phyloP scores from a whole-genome alignment of 148 eudicot genomes.

The Agrostemma githago region DNA sequence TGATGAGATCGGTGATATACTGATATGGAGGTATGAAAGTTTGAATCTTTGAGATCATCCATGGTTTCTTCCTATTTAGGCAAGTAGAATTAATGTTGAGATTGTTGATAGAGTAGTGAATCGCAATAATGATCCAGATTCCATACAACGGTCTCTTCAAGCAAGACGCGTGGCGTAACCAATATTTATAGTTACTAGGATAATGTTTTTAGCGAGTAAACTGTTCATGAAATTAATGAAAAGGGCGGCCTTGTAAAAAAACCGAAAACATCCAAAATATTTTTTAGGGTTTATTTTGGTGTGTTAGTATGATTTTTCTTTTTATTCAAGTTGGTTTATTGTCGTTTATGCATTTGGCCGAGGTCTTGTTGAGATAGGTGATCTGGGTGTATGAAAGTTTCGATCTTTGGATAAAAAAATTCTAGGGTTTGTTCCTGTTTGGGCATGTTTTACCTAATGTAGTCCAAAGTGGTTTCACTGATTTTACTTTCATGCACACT shows the following conservation, averaged over 20 bases:
- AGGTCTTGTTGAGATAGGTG: background rate
- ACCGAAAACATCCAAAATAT: too few relatives aligned
- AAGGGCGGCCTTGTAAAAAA: too few relatives aligned
- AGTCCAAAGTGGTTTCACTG: too few relatives aligned
- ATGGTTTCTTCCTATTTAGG: too few relatives aligned
- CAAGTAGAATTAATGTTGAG: too few relatives aligned
- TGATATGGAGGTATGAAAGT: background rate
- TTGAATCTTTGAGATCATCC: too few relatives aligned
- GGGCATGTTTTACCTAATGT: background rate
- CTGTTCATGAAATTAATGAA: too few relatives aligned
- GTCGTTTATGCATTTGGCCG: background rate
- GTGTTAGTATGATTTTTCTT: background rate
- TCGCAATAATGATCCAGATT: too few relatives aligned
- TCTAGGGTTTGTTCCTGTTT: background rate
- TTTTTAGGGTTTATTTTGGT: conserved; percentile 7
- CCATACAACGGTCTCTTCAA: too few relatives aligned
- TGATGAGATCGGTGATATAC: background rate
- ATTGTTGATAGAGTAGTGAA: too few relatives aligned
- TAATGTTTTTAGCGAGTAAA: background rate
- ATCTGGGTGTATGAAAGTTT: conserved; percentile 2
- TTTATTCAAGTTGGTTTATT: conserved; percentile 13
- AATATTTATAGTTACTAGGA: background rate
- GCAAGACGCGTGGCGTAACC: too few relatives aligned
- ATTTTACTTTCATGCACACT: conserved; percentile 17
- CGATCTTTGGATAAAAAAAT: background rate